Conservation (phyloP, 2,329 filamentous ascomycete genomes). For the Erysiphe pulchra region DNA sequence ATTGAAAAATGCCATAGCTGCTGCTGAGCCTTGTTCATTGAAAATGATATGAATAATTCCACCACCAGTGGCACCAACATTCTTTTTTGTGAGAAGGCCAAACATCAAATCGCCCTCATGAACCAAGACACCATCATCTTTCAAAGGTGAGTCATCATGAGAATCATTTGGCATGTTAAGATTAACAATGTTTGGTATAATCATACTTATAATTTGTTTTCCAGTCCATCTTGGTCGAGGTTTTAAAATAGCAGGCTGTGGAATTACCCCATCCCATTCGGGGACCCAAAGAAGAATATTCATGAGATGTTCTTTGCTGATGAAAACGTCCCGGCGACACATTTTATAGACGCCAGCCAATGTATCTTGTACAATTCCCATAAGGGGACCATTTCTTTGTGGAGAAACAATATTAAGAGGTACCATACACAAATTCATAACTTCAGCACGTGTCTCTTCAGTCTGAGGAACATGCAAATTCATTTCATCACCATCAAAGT, state of each 20-base stretch:
- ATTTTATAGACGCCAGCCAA: slow-evolving; percentile 94
- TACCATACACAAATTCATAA: slow-evolving; percentile 90
- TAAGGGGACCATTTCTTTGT: slow-evolving; percentile 84
- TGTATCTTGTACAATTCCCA: slow-evolving; percentile 99
- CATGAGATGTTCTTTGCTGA: slow-evolving; percentile 81
- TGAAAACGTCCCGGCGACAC: slow-evolving; percentile 72
- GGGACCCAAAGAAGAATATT: slow-evolving; percentile 95
- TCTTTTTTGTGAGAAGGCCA: slow-evolving; percentile 80
- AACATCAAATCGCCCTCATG: slow-evolving; percentile 75
- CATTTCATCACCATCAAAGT: slow-evolving; percentile 99
- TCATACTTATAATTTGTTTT: slow-evolving; percentile 90
- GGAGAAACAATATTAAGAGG: slow-evolving; percentile 95
- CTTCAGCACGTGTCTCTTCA: slow-evolving; percentile 85
- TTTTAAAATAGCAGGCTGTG: slow-evolving; percentile 79
- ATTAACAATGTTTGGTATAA: slow-evolving; percentile 70
- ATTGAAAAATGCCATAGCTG: slow-evolving; percentile 86
- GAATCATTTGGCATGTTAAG: slow-evolving; percentile 39
- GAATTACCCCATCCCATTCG: slow-evolving; percentile 88
- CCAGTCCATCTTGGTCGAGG: slow-evolving; percentile 87
- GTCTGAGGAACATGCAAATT: slow-evolving; percentile 98
- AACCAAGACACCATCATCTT: slow-evolving; percentile 59
- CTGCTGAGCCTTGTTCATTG: slow-evolving; percentile 73
- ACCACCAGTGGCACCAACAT: slow-evolving; percentile 65
- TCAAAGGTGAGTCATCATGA: slow-evolving; percentile 30
- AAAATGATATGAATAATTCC: slow-evolving; percentile 91